Evolutionary conservation across 2,329 filamentous ascomycete species (phyloP).

Genomic region (Hymenoscyphus infarciens): DNA sequence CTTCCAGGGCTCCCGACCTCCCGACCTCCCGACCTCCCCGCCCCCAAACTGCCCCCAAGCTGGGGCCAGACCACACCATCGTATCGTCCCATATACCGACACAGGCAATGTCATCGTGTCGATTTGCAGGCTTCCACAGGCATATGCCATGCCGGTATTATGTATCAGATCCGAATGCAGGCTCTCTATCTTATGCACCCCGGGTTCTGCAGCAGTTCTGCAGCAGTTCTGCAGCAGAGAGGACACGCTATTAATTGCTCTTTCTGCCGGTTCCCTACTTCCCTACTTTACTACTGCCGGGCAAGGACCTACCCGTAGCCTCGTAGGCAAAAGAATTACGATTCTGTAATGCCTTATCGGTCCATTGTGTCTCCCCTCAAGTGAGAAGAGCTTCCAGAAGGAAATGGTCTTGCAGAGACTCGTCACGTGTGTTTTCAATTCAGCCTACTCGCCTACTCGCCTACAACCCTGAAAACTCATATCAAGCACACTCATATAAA

Average conservation of each 20-base stretch:
- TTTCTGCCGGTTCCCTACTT: not conserved
- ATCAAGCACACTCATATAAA: not conserved
- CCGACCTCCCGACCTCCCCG: not conserved
- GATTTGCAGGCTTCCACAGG: not conserved
- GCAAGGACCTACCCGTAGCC: not conserved
- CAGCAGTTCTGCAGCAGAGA: too few relatives aligned
- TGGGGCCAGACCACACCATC: not conserved
- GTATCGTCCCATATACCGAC: not conserved
- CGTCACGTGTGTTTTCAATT: not conserved
- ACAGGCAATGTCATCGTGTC: not conserved
- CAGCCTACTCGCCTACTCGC: not conserved
- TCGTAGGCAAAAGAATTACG: not conserved
- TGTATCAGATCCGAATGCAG: conserved; percentile 8
- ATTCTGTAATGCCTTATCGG: not conserved
- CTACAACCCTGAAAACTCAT: not conserved
- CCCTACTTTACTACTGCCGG: not conserved
- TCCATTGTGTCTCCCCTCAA: not conserved
- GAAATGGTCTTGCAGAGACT: not conserved
- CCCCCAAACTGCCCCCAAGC: not conserved
- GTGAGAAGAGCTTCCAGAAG: not conserved
- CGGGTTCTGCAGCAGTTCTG: conserved; percentile 9
- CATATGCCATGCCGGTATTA: conserved; percentile 6
- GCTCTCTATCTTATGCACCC: conserved; percentile 8
- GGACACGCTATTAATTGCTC: not conserved
- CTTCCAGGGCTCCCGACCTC: too few relatives aligned